Evolutionary conservation across 2,329 filamentous ascomycete species (phyloP).

Genomic region (Penicillium aurantiogriseum): DNA sequence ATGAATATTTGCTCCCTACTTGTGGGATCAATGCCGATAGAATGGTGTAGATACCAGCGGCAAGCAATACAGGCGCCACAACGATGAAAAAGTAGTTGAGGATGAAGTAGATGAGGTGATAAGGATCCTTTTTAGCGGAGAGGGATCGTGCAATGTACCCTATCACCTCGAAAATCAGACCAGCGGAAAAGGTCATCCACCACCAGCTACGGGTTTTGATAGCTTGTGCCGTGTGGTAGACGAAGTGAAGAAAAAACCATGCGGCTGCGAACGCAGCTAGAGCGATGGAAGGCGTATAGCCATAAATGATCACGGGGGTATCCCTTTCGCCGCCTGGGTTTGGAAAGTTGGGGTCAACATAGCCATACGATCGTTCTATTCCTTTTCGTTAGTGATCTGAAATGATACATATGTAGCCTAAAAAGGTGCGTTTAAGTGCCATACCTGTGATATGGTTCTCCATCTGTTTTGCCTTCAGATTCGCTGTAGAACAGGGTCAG

Average conservation of each 20-base stretch:
- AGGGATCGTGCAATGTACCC: constrained; percentile 17
- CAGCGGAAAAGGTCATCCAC: constrained; percentile 16
- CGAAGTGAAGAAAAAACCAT: constrained; percentile 17
- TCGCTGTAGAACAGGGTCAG: background rate
- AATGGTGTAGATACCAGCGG: constrained; percentile 16
- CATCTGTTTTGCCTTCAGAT: background rate
- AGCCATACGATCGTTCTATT: background rate
- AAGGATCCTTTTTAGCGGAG: constrained; percentile 14
- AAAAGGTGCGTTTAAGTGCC: background rate
- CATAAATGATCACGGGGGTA: constrained; percentile 4
- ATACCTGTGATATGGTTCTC: background rate
- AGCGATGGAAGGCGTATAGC: constrained; percentile 17
- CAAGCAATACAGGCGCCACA: constrained; percentile 15
- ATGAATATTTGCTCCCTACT: constrained; percentile 11
- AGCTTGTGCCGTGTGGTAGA: constrained; percentile 9
- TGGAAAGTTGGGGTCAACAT: constrained; percentile 1
- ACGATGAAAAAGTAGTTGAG: constrained; percentile 20
- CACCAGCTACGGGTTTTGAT: constrained; percentile 16
- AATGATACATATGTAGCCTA: too few species aligned
- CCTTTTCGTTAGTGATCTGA: background rate
- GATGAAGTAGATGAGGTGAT: constrained; percentile 18
- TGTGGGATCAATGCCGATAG: constrained; percentile 15
- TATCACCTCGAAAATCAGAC: constrained; percentile 16
- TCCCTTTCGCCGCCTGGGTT: background rate
- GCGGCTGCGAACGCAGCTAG: constrained; percentile 15